Conservation (phyloP, 164 flowering plant species). For the Stephania japonica region DNA sequence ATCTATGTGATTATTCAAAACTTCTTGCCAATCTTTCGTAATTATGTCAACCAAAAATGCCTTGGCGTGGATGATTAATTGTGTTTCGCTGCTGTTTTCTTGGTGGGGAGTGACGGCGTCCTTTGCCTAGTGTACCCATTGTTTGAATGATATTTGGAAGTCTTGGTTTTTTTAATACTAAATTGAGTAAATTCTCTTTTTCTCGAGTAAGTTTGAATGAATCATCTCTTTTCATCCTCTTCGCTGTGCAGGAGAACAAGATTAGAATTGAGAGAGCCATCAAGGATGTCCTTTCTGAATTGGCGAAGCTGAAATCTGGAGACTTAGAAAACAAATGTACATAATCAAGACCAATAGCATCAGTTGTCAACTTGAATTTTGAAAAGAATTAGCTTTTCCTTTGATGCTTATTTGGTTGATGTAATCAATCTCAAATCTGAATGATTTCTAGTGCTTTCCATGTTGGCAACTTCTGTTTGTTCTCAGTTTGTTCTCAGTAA, state of each 20-base stretch:
- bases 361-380: conserved; percentile 1
- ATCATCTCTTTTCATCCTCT: not conserved
- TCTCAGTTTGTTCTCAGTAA: too few species aligned
- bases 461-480: not conserved
- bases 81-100: not conserved
- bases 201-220: not conserved
- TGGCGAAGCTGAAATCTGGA: conserved; percentile 34
- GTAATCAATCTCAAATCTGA: not conserved
- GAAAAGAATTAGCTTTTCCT: not conserved
- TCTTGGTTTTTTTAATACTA: not conserved
- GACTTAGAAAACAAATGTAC: not conserved
- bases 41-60: too few species aligned
- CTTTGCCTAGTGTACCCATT: not conserved
- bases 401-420: not conserved
- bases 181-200: not conserved
- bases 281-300: conserved; percentile 32
- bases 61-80: not conserved
- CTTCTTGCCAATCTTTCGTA: too few species aligned
- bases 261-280: conserved; percentile 36
- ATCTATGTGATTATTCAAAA: too few species aligned
- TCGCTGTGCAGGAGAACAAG: conserved; percentile 32
- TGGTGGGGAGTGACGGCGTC: not conserved
- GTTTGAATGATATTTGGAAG: not conserved
- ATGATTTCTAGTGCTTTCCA: not conserved
- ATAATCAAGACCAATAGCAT: conserved; percentile 1